Percentiles rank a stretch among this genome's conserved stretches.
These are phyloP conservation scores for Bonia amplexicaulis DNA, from an alignment of 176 grass and related monocot species.

Conservation along the genomic window DNA sequence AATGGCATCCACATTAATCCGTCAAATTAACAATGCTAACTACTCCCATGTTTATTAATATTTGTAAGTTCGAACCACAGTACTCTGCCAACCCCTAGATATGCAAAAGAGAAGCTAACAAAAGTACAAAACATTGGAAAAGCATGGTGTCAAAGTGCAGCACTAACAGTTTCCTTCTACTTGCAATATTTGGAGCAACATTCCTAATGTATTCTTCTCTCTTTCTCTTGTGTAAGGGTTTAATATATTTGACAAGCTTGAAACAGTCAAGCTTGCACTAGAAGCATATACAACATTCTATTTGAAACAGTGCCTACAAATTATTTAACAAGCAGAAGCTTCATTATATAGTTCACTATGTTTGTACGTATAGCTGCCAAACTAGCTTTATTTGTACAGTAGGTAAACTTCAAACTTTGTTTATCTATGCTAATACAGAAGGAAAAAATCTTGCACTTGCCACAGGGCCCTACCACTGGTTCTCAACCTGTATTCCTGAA, in stretches of 20 bases:
- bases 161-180: conserved; percentile 70
- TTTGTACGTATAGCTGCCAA: not conserved
- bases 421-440: conserved; percentile 6
- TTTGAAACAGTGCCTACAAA: conserved; percentile 73
- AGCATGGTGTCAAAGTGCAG: conserved; percentile 3
- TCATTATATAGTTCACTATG: not conserved
- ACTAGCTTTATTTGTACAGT: not conserved
- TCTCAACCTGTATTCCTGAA: conserved; percentile 66
- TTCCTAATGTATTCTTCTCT: conserved; percentile 65
- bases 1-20: conserved; percentile 5
- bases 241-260: conserved; percentile 70
- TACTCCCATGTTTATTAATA: not conserved
- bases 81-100: not conserved
- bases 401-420: not conserved
- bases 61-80: not conserved
- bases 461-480: conserved; percentile 66
- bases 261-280: conserved; percentile 81
- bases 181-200: conserved; percentile 78
- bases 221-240: conserved; percentile 44
- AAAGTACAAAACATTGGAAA: conserved; percentile 11
- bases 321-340: conserved; percentile 26
- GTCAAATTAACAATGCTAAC: conserved; percentile 20
- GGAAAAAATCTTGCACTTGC: conserved; percentile 42
- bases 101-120: not conserved
- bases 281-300: conserved; percentile 69